Conservation (phyloP, 352 stramenopile genomes). For the Phytophthora foliorum region DNA sequence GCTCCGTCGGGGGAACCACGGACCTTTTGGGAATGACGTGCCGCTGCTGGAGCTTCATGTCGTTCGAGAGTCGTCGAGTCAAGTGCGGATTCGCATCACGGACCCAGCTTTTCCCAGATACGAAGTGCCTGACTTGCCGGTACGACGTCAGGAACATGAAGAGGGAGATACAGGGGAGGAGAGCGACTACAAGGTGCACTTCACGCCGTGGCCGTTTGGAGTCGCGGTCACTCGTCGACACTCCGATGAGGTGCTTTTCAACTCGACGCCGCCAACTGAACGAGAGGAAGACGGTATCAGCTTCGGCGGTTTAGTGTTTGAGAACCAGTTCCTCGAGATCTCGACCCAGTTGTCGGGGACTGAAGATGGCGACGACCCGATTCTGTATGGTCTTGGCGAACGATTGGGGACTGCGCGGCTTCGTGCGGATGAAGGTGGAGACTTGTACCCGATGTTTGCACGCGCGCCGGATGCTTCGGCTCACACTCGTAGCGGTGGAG, state of each 20-base stretch:
- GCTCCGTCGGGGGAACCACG: conserved; percentile 49
- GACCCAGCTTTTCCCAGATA: conserved; percentile 78
- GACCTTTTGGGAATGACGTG: conserved; percentile 86
- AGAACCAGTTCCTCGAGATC: conserved; percentile 91
- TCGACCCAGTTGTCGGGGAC: conserved; percentile 64
- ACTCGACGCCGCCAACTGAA: conserved; percentile 78
- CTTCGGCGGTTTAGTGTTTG: conserved; percentile 81
- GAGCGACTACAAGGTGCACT: conserved; percentile 60
- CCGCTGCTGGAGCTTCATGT: conserved; percentile 72
- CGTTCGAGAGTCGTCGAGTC: conserved; percentile 51
- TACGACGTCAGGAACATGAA: conserved; percentile 14
- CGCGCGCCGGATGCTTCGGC: conserved; percentile 33
- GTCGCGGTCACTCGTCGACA: conserved; percentile 68
- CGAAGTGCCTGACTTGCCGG: conserved; percentile 67
- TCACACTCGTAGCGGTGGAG: conserved; percentile 49
- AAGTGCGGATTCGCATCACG: conserved; percentile 83
- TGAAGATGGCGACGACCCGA: conserved; percentile 35
- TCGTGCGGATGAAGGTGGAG: conserved; percentile 50
- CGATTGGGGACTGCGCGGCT: conserved; percentile 56
- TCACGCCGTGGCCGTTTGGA: conserved; percentile 78
- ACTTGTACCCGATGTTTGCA: conserved; percentile 82
- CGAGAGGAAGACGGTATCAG: conserved; percentile 20
- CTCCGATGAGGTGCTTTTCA: conserved; percentile 81
- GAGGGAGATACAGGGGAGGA: neutral
- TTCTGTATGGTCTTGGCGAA: conserved; percentile 85